Evolutionary conservation across 2,329 filamentous ascomycete genomes (phyloP).

Genomic region (Chaetomiaceae sp.): DNA sequence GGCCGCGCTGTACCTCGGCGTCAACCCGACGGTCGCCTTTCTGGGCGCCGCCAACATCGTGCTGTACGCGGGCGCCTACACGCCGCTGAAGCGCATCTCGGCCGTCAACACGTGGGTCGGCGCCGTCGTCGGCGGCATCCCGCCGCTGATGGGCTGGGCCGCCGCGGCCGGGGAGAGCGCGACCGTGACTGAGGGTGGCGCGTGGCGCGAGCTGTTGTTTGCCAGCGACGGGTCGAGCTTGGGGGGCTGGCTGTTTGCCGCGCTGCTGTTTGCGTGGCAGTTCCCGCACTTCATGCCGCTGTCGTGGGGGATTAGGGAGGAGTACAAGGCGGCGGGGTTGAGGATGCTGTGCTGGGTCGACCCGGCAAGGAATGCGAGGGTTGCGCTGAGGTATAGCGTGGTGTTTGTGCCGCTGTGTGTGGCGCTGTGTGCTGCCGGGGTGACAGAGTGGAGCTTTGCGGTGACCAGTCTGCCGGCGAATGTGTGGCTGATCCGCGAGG

Average conservation of each 20-base stretch:
- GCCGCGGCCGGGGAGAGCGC: conserved; percentile 87
- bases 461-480: conserved; percentile 77
- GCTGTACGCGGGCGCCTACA: conserved; percentile 89
- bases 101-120: conserved; percentile 93
- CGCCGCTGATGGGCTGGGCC: conserved; percentile 96
- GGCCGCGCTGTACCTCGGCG: conserved; percentile 73
- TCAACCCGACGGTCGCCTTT: conserved; percentile 87
- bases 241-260: conserved; percentile 85
- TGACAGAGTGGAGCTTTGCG: conserved; percentile 83
- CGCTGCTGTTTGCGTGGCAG: conserved; percentile 87
- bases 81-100: conserved; percentile 80
- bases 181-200: conserved; percentile 63
- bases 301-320: conserved; percentile 79
- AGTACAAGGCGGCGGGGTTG: conserved; percentile 69
- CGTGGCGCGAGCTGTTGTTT: conserved; percentile 72
- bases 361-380: conserved; percentile 74
- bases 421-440: conserved; percentile 67
- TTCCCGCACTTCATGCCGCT: conserved; percentile 98
- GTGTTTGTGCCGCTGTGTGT: conserved; percentile 82
- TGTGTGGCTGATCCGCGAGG: conserved; percentile 74
- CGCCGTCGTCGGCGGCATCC: conserved; percentile 85
- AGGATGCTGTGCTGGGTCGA: conserved; percentile 82
- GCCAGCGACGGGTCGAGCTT: conserved; percentile 53
- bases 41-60: conserved; percentile 79
- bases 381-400: conserved; percentile 80